Conservation (phyloP, 345 rosid genomes). For the Xanthoceras sorbifolium region DNA sequence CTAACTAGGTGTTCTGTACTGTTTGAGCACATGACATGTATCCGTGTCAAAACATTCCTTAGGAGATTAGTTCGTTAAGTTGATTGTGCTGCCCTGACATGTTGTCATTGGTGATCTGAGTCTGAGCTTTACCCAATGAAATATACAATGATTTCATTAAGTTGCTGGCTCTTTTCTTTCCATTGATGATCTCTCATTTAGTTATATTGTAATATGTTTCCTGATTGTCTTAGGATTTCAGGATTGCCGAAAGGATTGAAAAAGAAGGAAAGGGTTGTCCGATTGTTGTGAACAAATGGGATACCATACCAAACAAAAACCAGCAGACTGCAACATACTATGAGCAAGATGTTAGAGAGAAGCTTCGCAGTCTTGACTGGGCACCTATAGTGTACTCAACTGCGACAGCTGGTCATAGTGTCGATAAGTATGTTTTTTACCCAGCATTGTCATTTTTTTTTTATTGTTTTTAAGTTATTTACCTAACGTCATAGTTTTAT, state of each 20-base stretch:
- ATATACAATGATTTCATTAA: neutral
- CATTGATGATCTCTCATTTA: neutral
- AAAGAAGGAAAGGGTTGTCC: constrained; percentile 94
- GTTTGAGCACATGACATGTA: neutral
- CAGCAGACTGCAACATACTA: constrained; percentile 73
- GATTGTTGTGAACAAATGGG: constrained; percentile 98
- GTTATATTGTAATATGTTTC: constrained; percentile 14
- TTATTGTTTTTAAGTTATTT: neutral
- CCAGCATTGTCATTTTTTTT: neutral
- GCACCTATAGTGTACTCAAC: constrained; percentile 95
- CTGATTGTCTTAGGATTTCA: constrained; percentile 57
- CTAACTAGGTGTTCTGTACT: neutral
- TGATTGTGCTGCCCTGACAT: neutral
- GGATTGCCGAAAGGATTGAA: constrained; percentile 93
- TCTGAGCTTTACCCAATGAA: neutral
- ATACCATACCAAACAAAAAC: constrained; percentile 89
- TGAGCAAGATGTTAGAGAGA: constrained; percentile 92
- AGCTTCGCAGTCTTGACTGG: constrained; percentile 86
- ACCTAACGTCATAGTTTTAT: neutral
- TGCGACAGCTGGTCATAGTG: constrained; percentile 82
- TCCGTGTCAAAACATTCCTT: neutral
- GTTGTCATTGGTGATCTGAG: neutral
- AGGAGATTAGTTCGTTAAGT: neutral
- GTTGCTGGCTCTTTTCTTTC: constrained; percentile 6
- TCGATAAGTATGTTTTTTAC: constrained; percentile 66